These are phyloP conservation scores for Torulaspora maleeae DNA, from an alignment of 805 yeast species.

Conservation along the genomic window DNA sequence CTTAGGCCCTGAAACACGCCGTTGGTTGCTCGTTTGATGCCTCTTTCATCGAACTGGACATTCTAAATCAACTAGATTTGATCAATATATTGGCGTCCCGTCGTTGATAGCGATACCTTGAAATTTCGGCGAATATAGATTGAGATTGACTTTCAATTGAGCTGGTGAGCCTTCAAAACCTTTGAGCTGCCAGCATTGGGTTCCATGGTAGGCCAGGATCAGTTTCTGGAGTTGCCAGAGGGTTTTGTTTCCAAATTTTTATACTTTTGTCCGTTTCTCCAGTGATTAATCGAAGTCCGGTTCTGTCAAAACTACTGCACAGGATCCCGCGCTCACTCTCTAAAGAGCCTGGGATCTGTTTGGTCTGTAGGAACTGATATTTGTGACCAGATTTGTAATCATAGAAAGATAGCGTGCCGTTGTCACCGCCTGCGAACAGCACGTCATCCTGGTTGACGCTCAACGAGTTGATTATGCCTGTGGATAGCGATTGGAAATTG, in stretches of 20 bases:
- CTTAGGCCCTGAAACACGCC: neutral
- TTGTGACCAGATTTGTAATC: constrained; percentile 71
- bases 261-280: constrained; percentile 89
- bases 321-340: constrained; percentile 64
- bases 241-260: constrained; percentile 61
- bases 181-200: constrained; percentile 27
- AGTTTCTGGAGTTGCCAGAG: constrained; percentile 29
- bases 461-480: constrained; percentile 61
- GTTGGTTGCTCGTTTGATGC: neutral
- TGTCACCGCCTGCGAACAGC: constrained; percentile 76
- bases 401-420: constrained; percentile 71
- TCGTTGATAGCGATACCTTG: neutral
- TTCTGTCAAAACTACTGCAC: constrained; percentile 67
- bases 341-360: constrained; percentile 64
- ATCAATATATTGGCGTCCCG: neutral
- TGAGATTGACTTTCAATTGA: neutral
- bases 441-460: constrained; percentile 56
- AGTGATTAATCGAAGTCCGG: constrained; percentile 76
- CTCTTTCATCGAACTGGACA: neutral
- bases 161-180: constrained; percentile 19
- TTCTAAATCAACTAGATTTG: neutral
- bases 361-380: constrained; percentile 50
- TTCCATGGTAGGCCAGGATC: constrained; percentile 35
- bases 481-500: constrained; percentile 39
- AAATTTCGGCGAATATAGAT: neutral